Base-by-base conservation (phyloP, 2,329 filamentous ascomycete species). In the Ascochyta rabiei region DNA sequence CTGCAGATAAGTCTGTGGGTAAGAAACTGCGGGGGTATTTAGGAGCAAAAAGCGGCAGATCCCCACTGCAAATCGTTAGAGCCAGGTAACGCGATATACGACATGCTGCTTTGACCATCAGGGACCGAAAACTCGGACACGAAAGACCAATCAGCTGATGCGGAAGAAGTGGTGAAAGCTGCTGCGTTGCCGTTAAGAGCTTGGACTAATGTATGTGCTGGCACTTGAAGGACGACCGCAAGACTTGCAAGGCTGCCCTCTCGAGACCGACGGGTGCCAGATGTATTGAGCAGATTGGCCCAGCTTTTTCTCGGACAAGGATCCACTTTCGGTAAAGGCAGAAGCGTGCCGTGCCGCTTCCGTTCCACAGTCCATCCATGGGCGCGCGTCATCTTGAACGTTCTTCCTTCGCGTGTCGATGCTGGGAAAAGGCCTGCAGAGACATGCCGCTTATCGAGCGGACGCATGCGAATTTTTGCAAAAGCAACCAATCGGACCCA, bases 131-230 rank as follows among this genome's bases (percentile, higher is more conserved):
- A 31, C 37, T 41, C 60, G 67, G 69, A 56, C 61, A 48, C 13
- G 24, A 31, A 31, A 59, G 57, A 48, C 70, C 70, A 73, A 72
- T 72, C 56, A 60, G 54, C 43, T 46, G 34, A 46, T 53, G 28
- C 39, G 60, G 34, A 50, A 57, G 28, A 34, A 60, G 62, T 53
- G 45, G 50, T 51, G 50, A 52, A 48, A 59, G 56, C 46, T 52
- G 52, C 42, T 63, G 60, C 53, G 56, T 61, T 60, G 52, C 67
- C 64, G 28, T 55, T 62, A 63, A 42, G 49, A 66, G 67, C 48
- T 62, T 70, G 68, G 60, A 53, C 52, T 53, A 50, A 56, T 53
- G 59, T 61, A 67, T 73, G 70, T 68, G 70, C 60, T 73, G 70
- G 64, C 69, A 68, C 53, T 46, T 63, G 59, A 57, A 55, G 62